Evolutionary conservation across 306 rosid species (phyloP), one percentile per base, ranked within the genome.

Genomic region (Medicago arabica): DNA sequence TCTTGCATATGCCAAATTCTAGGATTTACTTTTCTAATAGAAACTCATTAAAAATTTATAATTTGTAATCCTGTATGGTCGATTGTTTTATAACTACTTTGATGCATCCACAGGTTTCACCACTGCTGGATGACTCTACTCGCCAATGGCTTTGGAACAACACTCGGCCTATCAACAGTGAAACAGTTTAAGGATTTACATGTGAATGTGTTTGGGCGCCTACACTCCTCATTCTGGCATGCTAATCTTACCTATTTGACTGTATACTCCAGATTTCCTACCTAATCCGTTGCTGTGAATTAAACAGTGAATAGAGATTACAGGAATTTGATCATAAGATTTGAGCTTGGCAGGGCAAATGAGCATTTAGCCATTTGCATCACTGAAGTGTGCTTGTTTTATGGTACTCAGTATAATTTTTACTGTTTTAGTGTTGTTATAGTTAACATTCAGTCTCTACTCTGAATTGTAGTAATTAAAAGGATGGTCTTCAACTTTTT

Each of bases 131-230:
- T 69, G 97, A 87, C 66, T 85, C 88, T 68, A 91, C 97, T 72
- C 75, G 78, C 69, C 78, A 89, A 67, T 95, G 98, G 98, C 96
- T 95, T 71, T 85, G 93, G 98, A 72, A 84, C 89, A 95, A 92
- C 84, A 95, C 99, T 28, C 74, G 84, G 12, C 91, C 93, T 4
- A 73, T 90, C 44, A 67, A 17, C 57, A 84, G 62, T 61, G 38
- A 69, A 68, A 84, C 77, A 82, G 62, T 61, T n/a, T 55, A 53
- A 60, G 58, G 65, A 49, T 71, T 75, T 76, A 66, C 78, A 76
- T 61, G 61, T 19, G 34, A 41, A 41, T 51, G 74, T 62, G 59
- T 13, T 14, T 4, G 5, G 70, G 71, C 21, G 23, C 47, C 18
- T 51, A 34, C 19, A 78, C 44, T n/a, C 80, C 31, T 28, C 31